Evolutionary conservation across 208 protist genomes (phyloP).

Genomic region (Trypanosomatidae sp.): DNA sequence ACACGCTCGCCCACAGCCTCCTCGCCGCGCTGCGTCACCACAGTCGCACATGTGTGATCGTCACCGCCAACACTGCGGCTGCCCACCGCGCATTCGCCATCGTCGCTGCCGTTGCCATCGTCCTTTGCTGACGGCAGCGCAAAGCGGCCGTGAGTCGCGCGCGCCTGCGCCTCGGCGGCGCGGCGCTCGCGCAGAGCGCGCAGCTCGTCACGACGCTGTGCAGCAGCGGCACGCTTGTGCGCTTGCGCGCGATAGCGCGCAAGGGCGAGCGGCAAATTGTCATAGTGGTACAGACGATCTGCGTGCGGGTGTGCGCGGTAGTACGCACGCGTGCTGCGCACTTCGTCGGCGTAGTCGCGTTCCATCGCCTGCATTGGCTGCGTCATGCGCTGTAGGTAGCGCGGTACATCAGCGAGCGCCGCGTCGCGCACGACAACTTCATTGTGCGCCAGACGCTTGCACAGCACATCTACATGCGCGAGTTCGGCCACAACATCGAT

Average conservation of each 20-base stretch:
- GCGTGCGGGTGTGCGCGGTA: slow-evolving; percentile 23
- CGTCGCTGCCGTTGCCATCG: too few species aligned
- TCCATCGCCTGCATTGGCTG: slow-evolving; percentile 27
- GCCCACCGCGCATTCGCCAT: too few species aligned
- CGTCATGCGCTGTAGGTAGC: slow-evolving; percentile 39
- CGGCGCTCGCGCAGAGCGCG: too few species aligned
- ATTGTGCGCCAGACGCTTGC: slow-evolving; percentile 72
- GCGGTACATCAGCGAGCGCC: slow-evolving; percentile 51
- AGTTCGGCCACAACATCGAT: slow-evolving; percentile 42
- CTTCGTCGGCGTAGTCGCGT: slow-evolving; percentile 19
- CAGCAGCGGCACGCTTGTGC: too few species aligned
- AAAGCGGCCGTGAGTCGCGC: too few species aligned
- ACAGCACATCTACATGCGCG: slow-evolving; percentile 59
- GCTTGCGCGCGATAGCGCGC: slow-evolving; percentile 21
- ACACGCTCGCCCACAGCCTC: too few species aligned
- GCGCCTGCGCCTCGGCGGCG: too few species aligned
- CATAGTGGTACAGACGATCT: slow-evolving; percentile 33
- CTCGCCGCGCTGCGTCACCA: too few species aligned
- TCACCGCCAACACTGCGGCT: too few species aligned
- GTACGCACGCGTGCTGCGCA: slow-evolving; percentile 16
- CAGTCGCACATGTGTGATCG: too few species aligned
- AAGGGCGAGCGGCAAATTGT: slow-evolving; percentile 33
- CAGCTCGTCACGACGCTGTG: too few species aligned
- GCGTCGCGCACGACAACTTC: slow-evolving; percentile 68
- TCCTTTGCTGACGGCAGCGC: too few species aligned